Base-by-base conservation (phyloP, 116 monocot genomes). In the Phalaenopsis hybrid region DNA sequence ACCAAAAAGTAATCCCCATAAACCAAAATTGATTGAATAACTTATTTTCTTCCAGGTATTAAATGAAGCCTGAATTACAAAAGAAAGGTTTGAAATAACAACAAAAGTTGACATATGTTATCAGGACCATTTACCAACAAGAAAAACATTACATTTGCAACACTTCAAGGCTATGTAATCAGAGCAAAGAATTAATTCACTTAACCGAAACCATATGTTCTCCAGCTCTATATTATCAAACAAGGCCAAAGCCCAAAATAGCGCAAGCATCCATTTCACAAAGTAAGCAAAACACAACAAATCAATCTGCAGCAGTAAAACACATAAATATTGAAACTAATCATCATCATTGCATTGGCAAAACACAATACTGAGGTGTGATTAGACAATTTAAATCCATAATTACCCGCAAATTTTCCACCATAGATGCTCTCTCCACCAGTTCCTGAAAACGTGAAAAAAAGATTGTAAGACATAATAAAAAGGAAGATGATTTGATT, bases 341-440 rank as follows among this genome's bases (percentile, higher is more conserved):
- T 1, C 15, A 11, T 6, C 17, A 23, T 16, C 55, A 28, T 55
- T 55, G 55, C 55, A 55, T 55, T 55, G 15, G 15, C 55, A 55
- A 15, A 55, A 55, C 15, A 55, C 15, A 55, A 55, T 15, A 55
- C 55, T 55, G 15, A 55, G 15, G 4, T 2, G 15, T 16, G 55
- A 55, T 13, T 16, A 15, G 55, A 13, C 55, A 55, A 55, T 55
- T 55, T 55, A 55, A 55, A 13, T 55, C 15, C 12, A 28, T 1
- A n/a, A 77, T 85, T 85, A 93, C 93, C 98, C 81, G 86, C 74
- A 89, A 93, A 95, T 52, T 95, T 98, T 46, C 91, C 93, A 81
- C 93, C 93, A 90, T 98, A 98, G 83, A 98, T 95, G 85, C 98
- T 95, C 85, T 98, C 98, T 17, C 98, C 98, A 80, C 95, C 98